These are phyloP conservation scores for Nannochloropsis gaditana DNA, from an alignment of 108 stramenopile genomes.

Conservation along the genomic window DNA sequence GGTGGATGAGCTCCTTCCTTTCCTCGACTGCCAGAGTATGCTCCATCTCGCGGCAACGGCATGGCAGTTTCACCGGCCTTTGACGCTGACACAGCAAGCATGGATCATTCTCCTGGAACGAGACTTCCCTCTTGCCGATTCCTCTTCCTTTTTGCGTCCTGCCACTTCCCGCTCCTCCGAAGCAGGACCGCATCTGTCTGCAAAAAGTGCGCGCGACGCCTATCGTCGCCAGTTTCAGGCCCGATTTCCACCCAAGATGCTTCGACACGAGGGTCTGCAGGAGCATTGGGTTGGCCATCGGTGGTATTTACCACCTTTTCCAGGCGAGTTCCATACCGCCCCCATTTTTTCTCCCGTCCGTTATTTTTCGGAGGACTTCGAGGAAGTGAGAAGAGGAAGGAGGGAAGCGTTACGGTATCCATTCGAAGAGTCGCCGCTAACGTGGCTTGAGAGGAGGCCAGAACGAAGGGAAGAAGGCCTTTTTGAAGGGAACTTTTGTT, in stretches of 20 bases:
- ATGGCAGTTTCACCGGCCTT: neutral
- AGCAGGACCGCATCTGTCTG: neutral
- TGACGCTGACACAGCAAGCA: neutral
- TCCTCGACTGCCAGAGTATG: neutral
- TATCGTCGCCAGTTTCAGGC: neutral
- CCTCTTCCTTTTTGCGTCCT: neutral
- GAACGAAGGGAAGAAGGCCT: no score
- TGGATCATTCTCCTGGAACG: neutral
- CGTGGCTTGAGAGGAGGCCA: no score
- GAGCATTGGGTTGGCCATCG: neutral
- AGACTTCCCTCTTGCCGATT: neutral
- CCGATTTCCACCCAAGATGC: neutral
- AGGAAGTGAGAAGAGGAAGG: neutral
- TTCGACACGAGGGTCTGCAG: neutral
- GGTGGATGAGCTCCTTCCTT: neutral
- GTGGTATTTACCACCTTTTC: neutral
- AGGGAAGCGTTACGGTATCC: neutral
- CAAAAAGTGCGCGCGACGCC: neutral
- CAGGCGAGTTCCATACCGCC: neutral
- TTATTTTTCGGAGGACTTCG: neutral
- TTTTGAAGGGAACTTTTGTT: no score
- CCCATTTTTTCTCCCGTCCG: neutral
- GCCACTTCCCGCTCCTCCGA: neutral
- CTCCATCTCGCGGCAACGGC: neutral
- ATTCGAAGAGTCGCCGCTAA: no score